These are phyloP conservation scores for Solidago caesia DNA, from an alignment of 129 eudicot genomes.

Conservation along the genomic window DNA sequence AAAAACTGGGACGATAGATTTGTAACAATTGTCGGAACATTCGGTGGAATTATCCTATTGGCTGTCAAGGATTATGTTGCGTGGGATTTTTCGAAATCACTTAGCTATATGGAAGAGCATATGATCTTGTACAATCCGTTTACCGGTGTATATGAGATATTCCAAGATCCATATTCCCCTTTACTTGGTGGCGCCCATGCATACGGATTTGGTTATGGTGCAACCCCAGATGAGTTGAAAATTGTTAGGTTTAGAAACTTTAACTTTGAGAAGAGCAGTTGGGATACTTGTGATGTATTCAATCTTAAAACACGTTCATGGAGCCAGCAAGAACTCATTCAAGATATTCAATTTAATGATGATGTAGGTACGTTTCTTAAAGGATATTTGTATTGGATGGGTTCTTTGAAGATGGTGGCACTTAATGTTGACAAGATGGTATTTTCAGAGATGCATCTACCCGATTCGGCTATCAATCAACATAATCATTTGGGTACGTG, in stretches of 20 bases:
- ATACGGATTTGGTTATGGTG: conserved; percentile 12
- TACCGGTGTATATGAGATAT: background rate
- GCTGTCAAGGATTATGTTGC: background rate
- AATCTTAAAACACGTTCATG: background rate
- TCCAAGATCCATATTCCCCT: background rate
- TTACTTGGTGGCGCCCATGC: no score
- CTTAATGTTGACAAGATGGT: background rate
- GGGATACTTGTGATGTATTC: background rate
- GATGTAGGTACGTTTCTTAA: background rate
- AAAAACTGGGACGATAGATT: background rate
- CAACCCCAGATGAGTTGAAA: conserved; percentile 1
- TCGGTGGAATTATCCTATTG: conserved; percentile 8
- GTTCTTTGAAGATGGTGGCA: no score
- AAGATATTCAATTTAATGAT: background rate
- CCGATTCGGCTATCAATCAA: background rate
- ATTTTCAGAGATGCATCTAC: background rate
- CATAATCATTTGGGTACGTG: background rate
- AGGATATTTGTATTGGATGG: background rate
- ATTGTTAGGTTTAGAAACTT: background rate
- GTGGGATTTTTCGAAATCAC: background rate
- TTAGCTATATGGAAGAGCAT: no score
- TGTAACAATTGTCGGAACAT: background rate
- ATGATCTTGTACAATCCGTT: conserved; percentile 9
- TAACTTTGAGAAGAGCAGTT: no score
- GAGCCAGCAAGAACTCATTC: background rate